phyloP scores from a whole-genome alignment of 2,329 filamentous ascomycete genomes.

The Aspergillus nomiae region DNA sequence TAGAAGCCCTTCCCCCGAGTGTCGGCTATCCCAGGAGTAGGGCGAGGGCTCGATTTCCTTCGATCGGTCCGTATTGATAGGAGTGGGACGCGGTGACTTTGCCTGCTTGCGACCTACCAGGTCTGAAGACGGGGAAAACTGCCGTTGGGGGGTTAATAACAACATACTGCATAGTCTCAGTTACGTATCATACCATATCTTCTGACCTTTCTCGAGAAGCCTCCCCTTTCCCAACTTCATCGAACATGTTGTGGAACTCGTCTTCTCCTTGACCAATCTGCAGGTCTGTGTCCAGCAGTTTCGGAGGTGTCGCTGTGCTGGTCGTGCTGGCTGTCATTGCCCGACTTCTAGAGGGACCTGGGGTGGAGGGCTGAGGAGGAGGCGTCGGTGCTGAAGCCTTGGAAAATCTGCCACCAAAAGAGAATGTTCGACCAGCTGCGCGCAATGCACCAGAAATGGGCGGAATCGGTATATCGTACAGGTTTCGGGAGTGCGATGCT shows the following conservation, averaged over 20 bases:
- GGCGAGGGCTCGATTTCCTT: slow-evolving; percentile 51
- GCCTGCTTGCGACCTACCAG: slow-evolving; percentile 25
- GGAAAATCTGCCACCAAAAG: slow-evolving; percentile 51
- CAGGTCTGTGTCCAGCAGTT: slow-evolving; percentile 49
- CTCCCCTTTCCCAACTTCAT: slow-evolving; percentile 43
- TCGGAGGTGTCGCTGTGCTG: slow-evolving; percentile 54
- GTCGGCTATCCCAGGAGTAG: slow-evolving; percentile 55
- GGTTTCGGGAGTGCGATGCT: slow-evolving; percentile 39
- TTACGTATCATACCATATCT: slow-evolving; percentile 25
- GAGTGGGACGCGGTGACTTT: slow-evolving; percentile 35
- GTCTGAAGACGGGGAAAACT: slow-evolving; percentile 29
- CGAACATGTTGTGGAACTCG: slow-evolving; percentile 57
- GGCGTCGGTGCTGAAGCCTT: slow-evolving; percentile 29
- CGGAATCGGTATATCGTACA: slow-evolving; percentile 45
- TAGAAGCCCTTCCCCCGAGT: slow-evolving; percentile 54
- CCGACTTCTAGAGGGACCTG: slow-evolving; percentile 42
- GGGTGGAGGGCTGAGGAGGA: slow-evolving; percentile 25
- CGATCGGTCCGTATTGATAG: slow-evolving; percentile 49
- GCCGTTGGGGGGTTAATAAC: slow-evolving; percentile 21
- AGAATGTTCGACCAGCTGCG: slow-evolving; percentile 55
- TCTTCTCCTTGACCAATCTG: slow-evolving; percentile 44
- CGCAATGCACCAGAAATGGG: slow-evolving; percentile 45
- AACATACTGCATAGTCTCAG: slow-evolving; percentile 7
- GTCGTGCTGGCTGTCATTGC: slow-evolving; percentile 55
- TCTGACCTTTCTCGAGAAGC: slow-evolving; percentile 23